A percentile compares a stretch with the other conserved stretches of the same genome.
phyloP scores from a whole-genome alignment of 257 asterid species.

The Lycium ferocissimum region DNA sequence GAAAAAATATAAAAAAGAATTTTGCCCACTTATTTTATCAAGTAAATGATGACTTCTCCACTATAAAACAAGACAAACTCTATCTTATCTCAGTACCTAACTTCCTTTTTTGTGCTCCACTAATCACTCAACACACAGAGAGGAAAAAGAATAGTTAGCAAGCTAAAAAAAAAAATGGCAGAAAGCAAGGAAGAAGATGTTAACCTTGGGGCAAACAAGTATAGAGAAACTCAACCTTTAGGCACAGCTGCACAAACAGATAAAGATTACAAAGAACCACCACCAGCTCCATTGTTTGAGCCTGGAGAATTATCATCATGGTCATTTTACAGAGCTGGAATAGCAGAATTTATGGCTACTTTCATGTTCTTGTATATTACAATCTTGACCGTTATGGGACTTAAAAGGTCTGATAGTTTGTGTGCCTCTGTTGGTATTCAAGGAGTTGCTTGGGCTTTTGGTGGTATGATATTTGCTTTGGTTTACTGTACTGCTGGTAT shows the following conservation, averaged over 20 bases:
- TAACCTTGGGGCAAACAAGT: slow-evolving; percentile 59
- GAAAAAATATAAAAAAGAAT: too few relatives aligned
- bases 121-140: slow-evolving; percentile 39
- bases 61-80: slow-evolving; percentile 27
- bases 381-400: not conserved
- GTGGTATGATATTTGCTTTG: slow-evolving; percentile 64
- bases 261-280: slow-evolving; percentile 66
- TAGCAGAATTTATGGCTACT: too few relatives aligned
- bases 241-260: slow-evolving; percentile 63
- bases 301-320: slow-evolving; percentile 29
- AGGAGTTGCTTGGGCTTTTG: slow-evolving; percentile 66
- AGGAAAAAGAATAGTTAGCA: not conserved
- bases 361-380: too few relatives aligned
- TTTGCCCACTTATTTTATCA: too few relatives aligned
- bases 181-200: slow-evolving; percentile 60
- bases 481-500: slow-evolving; percentile 66
- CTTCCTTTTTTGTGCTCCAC: slow-evolving; percentile 4
- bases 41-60: slow-evolving; percentile 12
- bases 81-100: slow-evolving; percentile 3
- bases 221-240: slow-evolving; percentile 50
- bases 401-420: slow-evolving; percentile 40
- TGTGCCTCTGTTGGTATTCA: slow-evolving; percentile 59
- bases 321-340: too few relatives aligned
- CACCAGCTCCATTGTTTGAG: slow-evolving; percentile 71
- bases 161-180: slow-evolving; percentile 45